Evolutionary conservation across 768 basidiomycete species (phyloP).

Genomic region (Termitomyces sp.): DNA sequence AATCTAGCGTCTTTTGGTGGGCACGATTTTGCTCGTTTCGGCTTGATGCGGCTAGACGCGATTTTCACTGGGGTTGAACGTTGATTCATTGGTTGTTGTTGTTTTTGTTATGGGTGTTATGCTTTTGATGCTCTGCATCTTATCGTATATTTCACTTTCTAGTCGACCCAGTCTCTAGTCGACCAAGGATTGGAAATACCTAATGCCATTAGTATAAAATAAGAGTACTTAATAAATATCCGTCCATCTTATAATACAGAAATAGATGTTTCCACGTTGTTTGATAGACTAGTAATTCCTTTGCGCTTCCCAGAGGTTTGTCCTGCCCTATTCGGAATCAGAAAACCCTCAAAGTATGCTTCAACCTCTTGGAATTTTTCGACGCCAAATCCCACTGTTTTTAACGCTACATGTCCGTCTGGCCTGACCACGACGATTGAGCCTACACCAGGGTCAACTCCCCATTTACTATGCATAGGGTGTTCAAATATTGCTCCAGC

Average conservation of each 20-base stretch:
- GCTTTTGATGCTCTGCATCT: background rate
- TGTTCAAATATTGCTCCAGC: constrained; percentile 13
- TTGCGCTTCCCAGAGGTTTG: background rate
- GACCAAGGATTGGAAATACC: background rate
- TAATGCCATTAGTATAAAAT: background rate
- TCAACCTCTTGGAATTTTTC: constrained; percentile 13
- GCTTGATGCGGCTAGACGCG: too few relatives aligned
- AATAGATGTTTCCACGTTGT: background rate
- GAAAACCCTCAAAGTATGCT: constrained; percentile 9
- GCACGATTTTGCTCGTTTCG: too few relatives aligned
- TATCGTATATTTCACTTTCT: background rate
- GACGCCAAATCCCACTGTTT: constrained; percentile 7
- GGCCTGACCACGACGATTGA: constrained; percentile 13
- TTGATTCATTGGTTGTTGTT: background rate
- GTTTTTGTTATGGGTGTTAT: background rate
- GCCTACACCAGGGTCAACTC: constrained; percentile 8
- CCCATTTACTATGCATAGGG: constrained; percentile 15
- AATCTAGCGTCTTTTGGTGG: too few relatives aligned
- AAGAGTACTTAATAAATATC: too few relatives aligned
- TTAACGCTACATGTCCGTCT: constrained; percentile 11
- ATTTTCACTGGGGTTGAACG: too few relatives aligned
- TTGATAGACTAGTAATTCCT: background rate
- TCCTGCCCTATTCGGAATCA: constrained; percentile 2
- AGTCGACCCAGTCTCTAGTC: too few relatives aligned
- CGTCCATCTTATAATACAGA: background rate